phyloP scores from a whole-genome alignment of 805 yeast genomes.

The Pichia exigua region DNA sequence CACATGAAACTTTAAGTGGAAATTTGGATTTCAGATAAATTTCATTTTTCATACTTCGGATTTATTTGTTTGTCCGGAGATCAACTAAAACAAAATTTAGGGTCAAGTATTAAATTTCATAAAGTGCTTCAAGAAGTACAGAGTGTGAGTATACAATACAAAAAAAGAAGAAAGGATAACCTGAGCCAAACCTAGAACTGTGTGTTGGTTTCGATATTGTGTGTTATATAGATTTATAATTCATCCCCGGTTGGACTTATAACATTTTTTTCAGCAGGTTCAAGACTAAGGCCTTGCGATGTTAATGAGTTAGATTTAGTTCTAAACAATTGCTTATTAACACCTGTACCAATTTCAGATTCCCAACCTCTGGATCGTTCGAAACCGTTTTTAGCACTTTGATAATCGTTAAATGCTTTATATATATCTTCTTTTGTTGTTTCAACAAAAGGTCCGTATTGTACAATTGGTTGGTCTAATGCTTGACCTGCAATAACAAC shows the following conservation, averaged over 20 bases:
- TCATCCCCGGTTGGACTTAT: constrained; percentile 15
- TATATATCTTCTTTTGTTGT: constrained; percentile 57
- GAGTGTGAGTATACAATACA: too few relatives aligned
- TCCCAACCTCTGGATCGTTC: constrained; percentile 59
- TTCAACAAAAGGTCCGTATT: constrained; percentile 90
- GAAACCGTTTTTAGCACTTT: constrained; percentile 59
- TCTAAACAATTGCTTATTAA: constrained; percentile 21
- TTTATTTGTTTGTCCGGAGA: neutral
- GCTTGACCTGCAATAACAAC: constrained; percentile 71
- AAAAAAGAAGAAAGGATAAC: neutral
- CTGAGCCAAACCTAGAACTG: neutral
- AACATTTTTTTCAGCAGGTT: constrained; percentile 9
- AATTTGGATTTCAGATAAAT: neutral
- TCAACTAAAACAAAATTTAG: too few relatives aligned
- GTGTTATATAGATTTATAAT: constrained; percentile 6
- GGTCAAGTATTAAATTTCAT: too few relatives aligned
- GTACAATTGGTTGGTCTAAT: constrained; percentile 68
- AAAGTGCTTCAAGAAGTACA: too few relatives aligned
- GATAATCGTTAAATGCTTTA: constrained; percentile 67
- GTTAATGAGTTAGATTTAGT: constrained; percentile 17
- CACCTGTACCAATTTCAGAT: constrained; percentile 33
- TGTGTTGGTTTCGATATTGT: neutral
- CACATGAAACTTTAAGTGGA: neutral
- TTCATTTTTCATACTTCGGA: neutral
- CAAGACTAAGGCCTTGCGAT: constrained; percentile 3